Evolutionary conservation across 257 asterid genomes (phyloP).

Genomic region (Solanum tarijense): DNA sequence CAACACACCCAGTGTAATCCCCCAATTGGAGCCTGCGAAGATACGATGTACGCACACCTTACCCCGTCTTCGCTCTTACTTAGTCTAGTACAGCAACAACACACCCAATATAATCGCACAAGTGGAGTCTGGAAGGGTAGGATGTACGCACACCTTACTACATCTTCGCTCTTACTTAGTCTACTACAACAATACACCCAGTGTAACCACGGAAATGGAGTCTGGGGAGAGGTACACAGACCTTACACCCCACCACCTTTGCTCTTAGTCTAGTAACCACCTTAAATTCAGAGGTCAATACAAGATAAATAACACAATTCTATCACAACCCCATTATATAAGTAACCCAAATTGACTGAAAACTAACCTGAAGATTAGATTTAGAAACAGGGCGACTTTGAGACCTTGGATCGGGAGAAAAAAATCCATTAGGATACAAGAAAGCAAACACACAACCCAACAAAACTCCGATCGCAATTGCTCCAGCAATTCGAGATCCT

Average conservation of each 20-base stretch:
- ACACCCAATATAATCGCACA: background rate
- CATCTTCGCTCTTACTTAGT: background rate
- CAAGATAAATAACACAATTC: background rate
- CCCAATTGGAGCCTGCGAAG: background rate
- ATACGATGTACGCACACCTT: background rate
- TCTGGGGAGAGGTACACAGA: background rate
- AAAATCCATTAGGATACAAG: constrained; percentile 15
- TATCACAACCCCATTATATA: background rate
- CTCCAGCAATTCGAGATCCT: constrained; percentile 17
- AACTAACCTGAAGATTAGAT: constrained; percentile 12
- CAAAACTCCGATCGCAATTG: constrained; percentile 12
- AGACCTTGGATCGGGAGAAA: background rate
- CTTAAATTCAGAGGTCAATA: background rate
- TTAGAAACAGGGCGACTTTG: background rate
- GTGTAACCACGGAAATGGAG: background rate
- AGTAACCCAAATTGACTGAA: background rate
- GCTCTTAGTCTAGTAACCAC: background rate
- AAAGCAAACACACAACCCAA: constrained; percentile 17
- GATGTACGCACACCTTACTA: background rate
- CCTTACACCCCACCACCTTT: background rate
- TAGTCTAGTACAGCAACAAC: background rate
- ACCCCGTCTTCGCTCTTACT: background rate
- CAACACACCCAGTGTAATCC: background rate
- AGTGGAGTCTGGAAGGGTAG: background rate
- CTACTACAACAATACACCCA: background rate